Percentiles rank a stretch among this genome's conserved stretches.
phyloP scores from a whole-genome alignment of 768 basidiomycete species.

The Macrolepiota fuliginosa region DNA sequence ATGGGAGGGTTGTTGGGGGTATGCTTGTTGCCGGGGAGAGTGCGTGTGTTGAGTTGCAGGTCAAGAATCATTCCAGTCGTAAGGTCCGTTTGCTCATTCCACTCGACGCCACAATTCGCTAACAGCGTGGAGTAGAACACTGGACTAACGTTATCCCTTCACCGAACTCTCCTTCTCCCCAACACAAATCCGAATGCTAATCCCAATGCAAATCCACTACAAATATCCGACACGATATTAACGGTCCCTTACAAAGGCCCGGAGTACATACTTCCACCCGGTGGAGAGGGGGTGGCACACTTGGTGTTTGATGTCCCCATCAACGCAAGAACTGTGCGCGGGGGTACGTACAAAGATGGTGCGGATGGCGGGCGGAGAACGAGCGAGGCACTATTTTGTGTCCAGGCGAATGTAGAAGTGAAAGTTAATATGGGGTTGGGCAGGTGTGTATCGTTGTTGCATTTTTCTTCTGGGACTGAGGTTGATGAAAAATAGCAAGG shows the following conservation, averaged over 20 bases:
- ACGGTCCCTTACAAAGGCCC: slow-evolving; percentile 70
- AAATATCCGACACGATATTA: slow-evolving; percentile 65
- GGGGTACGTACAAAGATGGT: slow-evolving; percentile 58
- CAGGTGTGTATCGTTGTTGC: slow-evolving; percentile 48
- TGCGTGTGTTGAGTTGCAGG: slow-evolving; percentile 70
- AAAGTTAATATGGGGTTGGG: slow-evolving; percentile 42
- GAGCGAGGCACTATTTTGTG: slow-evolving; percentile 64
- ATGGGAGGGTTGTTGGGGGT: slow-evolving; percentile 62
- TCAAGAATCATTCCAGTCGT: slow-evolving; percentile 80
- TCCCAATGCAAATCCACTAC: slow-evolving; percentile 39
- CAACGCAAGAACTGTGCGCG: slow-evolving; percentile 60
- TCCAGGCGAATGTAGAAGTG: slow-evolving; percentile 60
- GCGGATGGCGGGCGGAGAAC: slow-evolving; percentile 22
- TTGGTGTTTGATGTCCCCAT: slow-evolving; percentile 80
- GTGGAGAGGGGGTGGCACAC: slow-evolving; percentile 74
- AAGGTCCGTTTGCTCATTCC: slow-evolving; percentile 47
- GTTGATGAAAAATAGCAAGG: slow-evolving; percentile 49
- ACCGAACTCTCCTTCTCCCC: slow-evolving; percentile 58
- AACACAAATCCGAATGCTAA: slow-evolving; percentile 24
- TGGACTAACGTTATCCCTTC: slow-evolving; percentile 58
- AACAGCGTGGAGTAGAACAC: slow-evolving; percentile 49
- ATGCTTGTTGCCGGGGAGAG: slow-evolving; percentile 66
- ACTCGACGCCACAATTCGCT: not conserved
- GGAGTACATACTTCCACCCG: slow-evolving; percentile 73
- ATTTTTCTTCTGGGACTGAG: slow-evolving; percentile 8